phyloP scores from a whole-genome alignment of 2,329 filamentous ascomycete species.

The Colletotrichum paranaense region DNA sequence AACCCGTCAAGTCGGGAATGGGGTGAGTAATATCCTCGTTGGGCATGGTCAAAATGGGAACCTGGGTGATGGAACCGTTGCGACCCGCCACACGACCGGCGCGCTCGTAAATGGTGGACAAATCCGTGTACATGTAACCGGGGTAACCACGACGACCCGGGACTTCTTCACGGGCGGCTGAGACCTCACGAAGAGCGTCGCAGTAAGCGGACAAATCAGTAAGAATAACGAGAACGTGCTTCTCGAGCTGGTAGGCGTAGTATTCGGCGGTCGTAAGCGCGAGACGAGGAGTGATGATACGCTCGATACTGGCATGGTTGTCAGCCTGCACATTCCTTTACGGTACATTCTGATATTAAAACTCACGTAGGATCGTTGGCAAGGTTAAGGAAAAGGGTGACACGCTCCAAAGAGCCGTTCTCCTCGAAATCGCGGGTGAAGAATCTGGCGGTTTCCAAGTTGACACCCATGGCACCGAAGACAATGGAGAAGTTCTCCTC shows the following conservation, averaged over 20 bases:
- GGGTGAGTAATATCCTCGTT: conserved; percentile 99
- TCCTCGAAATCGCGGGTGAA: conserved; percentile 99
- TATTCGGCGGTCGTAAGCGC: conserved; percentile 98
- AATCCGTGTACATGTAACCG: conserved; percentile 99
- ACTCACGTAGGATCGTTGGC: conserved; percentile 97
- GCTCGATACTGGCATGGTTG: conserved; percentile 79
- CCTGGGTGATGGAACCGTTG: conserved; percentile 98
- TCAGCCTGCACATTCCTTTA: conserved; percentile 28
- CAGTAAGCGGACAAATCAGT: conserved; percentile 99
- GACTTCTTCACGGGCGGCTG: conserved; percentile 97
- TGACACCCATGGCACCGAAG: conserved; percentile 99
- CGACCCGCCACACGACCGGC: conserved; percentile 96
- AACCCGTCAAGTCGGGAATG: conserved; percentile 97
- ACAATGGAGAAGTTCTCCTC: conserved; percentile 99
- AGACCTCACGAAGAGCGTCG: conserved; percentile 98
- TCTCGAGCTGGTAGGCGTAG: conserved; percentile 99
- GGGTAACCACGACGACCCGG: conserved; percentile 99
- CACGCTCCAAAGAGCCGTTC: conserved; percentile 98
- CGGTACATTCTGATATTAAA: neutral
- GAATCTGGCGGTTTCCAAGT: conserved; percentile 98
- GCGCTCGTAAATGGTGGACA: conserved; percentile 99
- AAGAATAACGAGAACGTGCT: conserved; percentile 98
- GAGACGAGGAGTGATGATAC: conserved; percentile 99
- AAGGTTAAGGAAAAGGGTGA: conserved; percentile 97
- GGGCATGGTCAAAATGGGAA: conserved; percentile 98